A percentile compares a stretch with the other conserved stretches of the same genome.
These are phyloP conservation scores for Pythium diclinum DNA, from an alignment of 352 stramenopile genomes.

Conservation along the genomic window DNA sequence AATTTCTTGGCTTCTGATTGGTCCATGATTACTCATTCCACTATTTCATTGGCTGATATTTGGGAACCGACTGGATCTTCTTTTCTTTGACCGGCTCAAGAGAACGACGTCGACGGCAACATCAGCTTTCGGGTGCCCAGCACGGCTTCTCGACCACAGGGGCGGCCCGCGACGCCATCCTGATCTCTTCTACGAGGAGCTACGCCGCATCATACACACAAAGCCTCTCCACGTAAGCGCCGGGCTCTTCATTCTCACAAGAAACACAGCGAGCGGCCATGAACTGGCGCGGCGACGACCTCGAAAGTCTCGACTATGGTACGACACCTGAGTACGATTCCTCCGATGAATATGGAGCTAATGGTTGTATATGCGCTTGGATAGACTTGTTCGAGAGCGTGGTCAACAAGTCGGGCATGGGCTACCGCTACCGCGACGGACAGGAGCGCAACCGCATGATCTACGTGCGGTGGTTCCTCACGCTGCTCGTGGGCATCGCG, in stretches of 20 bases:
- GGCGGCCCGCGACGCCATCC: neutral
- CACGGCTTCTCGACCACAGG: constrained; percentile 1
- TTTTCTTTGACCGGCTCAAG: neutral
- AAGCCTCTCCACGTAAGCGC: neutral
- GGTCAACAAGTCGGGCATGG: constrained; percentile 84
- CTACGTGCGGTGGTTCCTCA: constrained; percentile 82
- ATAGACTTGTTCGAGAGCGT: constrained; percentile 84
- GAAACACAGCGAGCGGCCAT: constrained; percentile 24
- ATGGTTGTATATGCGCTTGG: neutral
- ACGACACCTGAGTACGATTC: neutral
- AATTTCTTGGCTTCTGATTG: constrained; percentile 8
- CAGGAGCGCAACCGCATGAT: constrained; percentile 75
- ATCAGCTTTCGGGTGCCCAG: neutral
- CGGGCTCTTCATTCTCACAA: neutral
- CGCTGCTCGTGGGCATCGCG: constrained; percentile 64
- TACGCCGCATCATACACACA: neutral
- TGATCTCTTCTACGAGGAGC: neutral
- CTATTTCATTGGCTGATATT: constrained; percentile 25
- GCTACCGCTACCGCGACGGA: constrained; percentile 80
- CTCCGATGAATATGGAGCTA: neutral
- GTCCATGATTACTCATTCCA: neutral
- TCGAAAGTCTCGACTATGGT: constrained; percentile 87
- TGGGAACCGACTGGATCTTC: constrained; percentile 9
- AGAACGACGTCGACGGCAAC: constrained; percentile 1
- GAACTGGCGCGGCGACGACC: constrained; percentile 61